Conservation (phyloP, 2,329 filamentous ascomycete genomes). For the Aspergillus arachidicola region DNA sequence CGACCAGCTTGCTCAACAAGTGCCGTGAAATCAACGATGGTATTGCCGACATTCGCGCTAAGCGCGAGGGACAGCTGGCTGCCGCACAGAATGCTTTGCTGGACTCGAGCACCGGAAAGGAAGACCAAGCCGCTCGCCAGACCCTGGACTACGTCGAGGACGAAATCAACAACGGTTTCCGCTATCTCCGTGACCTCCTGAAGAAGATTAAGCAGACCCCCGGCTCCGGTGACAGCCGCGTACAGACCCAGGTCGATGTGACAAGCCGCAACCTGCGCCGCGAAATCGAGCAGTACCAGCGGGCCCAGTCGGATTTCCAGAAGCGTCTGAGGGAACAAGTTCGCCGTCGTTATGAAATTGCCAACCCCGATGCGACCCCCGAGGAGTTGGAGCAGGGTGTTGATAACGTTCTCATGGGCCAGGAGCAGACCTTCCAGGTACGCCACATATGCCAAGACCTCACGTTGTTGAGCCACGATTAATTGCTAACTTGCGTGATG, state of each 20-base stretch:
- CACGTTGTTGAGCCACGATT: neutral
- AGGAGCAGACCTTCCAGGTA: slow-evolving; percentile 80
- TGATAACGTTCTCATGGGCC: slow-evolving; percentile 63
- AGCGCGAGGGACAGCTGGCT: slow-evolving; percentile 45
- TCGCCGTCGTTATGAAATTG: slow-evolving; percentile 87
- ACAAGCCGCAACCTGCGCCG: slow-evolving; percentile 78
- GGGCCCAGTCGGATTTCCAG: slow-evolving; percentile 76
- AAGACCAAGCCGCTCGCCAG: slow-evolving; percentile 65
- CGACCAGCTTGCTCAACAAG: slow-evolving; percentile 80
- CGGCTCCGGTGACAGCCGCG: slow-evolving; percentile 71
- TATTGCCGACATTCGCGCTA: slow-evolving; percentile 72
- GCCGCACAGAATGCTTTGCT: slow-evolving; percentile 74
- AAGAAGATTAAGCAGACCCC: slow-evolving; percentile 80
- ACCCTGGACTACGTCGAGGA: slow-evolving; percentile 73
- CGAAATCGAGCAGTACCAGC: slow-evolving; percentile 80
- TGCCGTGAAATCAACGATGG: slow-evolving; percentile 78
- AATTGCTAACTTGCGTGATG: neutral
- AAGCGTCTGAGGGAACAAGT: slow-evolving; percentile 81
- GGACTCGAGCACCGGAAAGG: slow-evolving; percentile 71
- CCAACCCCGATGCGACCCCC: slow-evolving; percentile 77
- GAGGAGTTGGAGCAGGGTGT: slow-evolving; percentile 77
- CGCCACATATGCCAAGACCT: slow-evolving; percentile 44
- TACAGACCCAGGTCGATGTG: slow-evolving; percentile 77
- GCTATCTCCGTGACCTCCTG: slow-evolving; percentile 75
- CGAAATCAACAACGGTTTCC: slow-evolving; percentile 82